Conservation (phyloP, 202 grass and related monocot genomes). For the Zoysia matrella region DNA sequence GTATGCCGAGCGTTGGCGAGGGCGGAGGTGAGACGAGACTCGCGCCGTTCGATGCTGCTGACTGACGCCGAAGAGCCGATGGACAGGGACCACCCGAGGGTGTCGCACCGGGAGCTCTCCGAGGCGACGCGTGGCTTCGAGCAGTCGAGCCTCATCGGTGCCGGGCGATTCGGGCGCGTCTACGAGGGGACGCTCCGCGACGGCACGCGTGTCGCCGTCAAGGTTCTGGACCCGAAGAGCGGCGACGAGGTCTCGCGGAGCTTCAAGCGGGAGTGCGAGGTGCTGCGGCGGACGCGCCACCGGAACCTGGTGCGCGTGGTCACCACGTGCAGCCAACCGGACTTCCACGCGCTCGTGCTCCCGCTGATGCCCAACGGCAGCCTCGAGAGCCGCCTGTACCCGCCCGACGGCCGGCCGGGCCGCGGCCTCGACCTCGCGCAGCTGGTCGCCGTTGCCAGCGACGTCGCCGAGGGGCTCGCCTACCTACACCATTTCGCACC, state of each 20-base stretch:
- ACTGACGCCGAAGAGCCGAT: not conserved
- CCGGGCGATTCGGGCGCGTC: slow-evolving; percentile 66
- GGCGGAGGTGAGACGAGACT: not conserved
- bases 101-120: slow-evolving; percentile 66
- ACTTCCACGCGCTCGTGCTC: slow-evolving; percentile 89
- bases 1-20: slow-evolving; percentile 27
- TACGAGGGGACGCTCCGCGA: slow-evolving; percentile 72
- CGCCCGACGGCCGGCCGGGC: slow-evolving; percentile 21
- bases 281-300: slow-evolving; percentile 85
- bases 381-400: slow-evolving; percentile 77
- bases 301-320: slow-evolving; percentile 89
- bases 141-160: slow-evolving; percentile 58
- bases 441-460: slow-evolving; percentile 63
- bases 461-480: slow-evolving; percentile 85
- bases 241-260: slow-evolving; percentile 66
- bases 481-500: slow-evolving; percentile 92
- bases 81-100: slow-evolving; percentile 54
- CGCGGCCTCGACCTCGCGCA: slow-evolving; percentile 52
- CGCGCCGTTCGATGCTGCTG: slow-evolving; percentile 48
- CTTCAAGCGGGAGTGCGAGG: slow-evolving; percentile 90
- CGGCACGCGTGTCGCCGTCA: slow-evolving; percentile 62
- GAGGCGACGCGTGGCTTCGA: slow-evolving; percentile 79
- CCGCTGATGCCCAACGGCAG: slow-evolving; percentile 90
- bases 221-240: slow-evolving; percentile 80
- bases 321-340: slow-evolving; percentile 82